phyloP scores from a whole-genome alignment of 176 grass and related monocot genomes.

The Raddia guianensis region DNA sequence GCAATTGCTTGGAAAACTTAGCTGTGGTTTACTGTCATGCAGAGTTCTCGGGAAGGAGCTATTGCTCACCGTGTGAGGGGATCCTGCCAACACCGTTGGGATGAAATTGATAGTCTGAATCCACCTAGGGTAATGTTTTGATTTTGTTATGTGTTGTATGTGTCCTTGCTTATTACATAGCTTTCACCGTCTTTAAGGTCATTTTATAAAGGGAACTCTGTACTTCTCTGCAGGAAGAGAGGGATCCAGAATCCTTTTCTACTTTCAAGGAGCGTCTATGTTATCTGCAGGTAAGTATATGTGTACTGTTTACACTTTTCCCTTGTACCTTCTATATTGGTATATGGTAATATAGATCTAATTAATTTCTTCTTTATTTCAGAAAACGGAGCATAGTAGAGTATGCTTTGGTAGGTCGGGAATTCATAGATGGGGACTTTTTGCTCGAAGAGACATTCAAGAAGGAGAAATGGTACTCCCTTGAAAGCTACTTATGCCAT shows the following conservation, averaged over 20 bases:
- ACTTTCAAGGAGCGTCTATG: constrained; percentile 89
- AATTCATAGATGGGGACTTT: constrained; percentile 99
- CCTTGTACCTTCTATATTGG: constrained; percentile 16
- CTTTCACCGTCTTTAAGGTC: not conserved
- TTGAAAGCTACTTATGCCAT: constrained; percentile 7
- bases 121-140: constrained; percentile 65
- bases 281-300: constrained; percentile 80
- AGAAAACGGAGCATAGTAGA: constrained; percentile 93
- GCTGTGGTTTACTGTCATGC: constrained; percentile 40
- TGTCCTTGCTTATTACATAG: constrained; percentile 13
- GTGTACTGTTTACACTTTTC: not conserved
- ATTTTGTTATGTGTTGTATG: constrained; percentile 25
- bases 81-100: constrained; percentile 59
- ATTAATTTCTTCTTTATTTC: constrained; percentile 42
- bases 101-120: constrained; percentile 81
- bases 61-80: constrained; percentile 78
- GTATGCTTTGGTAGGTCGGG: constrained; percentile 98
- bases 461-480: constrained; percentile 97
- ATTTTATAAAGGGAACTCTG: constrained; percentile 39
- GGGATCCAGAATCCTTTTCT: constrained; percentile 85
- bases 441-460: constrained; percentile 88
- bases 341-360: constrained; percentile 27
- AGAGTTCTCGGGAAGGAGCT: constrained; percentile 72
- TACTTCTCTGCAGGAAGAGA: constrained; percentile 68
- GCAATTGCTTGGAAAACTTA: constrained; percentile 8